Conservation (phyloP, 306 rosid species). For the Myrica gale region DNA sequence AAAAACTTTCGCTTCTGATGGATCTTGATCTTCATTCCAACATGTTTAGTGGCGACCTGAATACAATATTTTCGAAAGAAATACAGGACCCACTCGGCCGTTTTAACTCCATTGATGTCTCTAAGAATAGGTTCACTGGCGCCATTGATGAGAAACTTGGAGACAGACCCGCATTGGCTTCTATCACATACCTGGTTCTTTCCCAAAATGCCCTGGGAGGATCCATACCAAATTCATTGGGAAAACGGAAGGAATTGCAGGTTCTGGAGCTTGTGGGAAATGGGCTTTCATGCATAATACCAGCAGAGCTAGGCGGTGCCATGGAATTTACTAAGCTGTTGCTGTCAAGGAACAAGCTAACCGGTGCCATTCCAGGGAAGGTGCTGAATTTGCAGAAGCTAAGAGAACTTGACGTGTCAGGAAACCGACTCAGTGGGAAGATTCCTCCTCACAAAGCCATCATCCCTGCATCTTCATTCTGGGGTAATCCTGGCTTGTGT, state of each 20-base stretch:
- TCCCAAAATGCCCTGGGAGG: constrained; percentile 46
- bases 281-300: constrained; percentile 40
- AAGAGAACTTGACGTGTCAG: constrained; percentile 44
- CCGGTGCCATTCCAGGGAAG: constrained; percentile 46
- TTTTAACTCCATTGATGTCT: constrained; percentile 46
- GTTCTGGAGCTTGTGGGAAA: constrained; percentile 34
- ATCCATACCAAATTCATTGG: constrained; percentile 44
- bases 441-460: constrained; percentile 44
- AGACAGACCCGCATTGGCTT: constrained; percentile 35
- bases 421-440: constrained; percentile 35
- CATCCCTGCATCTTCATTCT: constrained; percentile 45
- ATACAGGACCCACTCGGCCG: constrained; percentile 44
- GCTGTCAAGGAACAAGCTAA: constrained; percentile 42
- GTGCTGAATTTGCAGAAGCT: constrained; percentile 42
- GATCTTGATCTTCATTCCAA: constrained; percentile 57
- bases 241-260: constrained; percentile 35
- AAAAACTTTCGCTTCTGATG: constrained; percentile 38
- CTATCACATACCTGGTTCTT: constrained; percentile 35
- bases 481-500: constrained; percentile 51
- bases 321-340: constrained; percentile 23
- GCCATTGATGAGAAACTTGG: constrained; percentile 37
- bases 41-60: constrained; percentile 39
- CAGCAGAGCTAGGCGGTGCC: constrained; percentile 40
- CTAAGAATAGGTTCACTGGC: constrained; percentile 41
- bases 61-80: constrained; percentile 34